These are phyloP conservation scores for Monosporascus sp. DNA, from an alignment of 2,329 filamentous ascomycete species.

Conservation along the genomic window DNA sequence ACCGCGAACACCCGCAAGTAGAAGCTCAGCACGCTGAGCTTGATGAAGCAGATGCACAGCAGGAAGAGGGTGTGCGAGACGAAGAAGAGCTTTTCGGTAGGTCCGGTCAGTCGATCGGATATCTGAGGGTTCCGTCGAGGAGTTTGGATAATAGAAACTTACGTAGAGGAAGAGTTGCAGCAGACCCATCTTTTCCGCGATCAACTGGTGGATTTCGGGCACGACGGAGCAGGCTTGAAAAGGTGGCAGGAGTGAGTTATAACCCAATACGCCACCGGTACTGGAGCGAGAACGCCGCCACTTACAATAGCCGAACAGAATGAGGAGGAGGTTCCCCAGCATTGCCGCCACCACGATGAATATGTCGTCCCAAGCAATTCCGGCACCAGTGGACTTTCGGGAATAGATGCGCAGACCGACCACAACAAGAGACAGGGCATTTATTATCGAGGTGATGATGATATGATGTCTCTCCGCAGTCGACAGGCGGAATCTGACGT, in stretches of 20 bases:
- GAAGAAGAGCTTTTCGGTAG: constrained; percentile 21
- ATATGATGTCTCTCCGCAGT: too few species aligned
- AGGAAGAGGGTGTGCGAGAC: constrained; percentile 27
- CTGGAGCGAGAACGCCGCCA: background rate
- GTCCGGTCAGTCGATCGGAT: too few species aligned
- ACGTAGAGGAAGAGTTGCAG: too few species aligned
- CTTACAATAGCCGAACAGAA: background rate
- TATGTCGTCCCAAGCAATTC: constrained; percentile 15
- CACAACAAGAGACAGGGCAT: background rate
- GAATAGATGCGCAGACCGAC: constrained; percentile 12
- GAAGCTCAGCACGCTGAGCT: constrained; percentile 30
- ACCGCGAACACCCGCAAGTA: constrained; percentile 28
- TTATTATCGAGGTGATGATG: too few species aligned
- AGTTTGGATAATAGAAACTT: too few species aligned
- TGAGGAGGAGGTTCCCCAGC: constrained; percentile 2
- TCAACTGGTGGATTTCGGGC: too few species aligned
- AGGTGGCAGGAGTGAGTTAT: too few species aligned
- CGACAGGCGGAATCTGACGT: too few species aligned
- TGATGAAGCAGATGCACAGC: constrained; percentile 25
- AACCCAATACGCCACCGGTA: too few species aligned
- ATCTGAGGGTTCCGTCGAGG: too few species aligned
- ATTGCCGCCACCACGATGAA: constrained; percentile 8
- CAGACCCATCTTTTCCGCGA: too few species aligned
- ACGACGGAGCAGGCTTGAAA: too few species aligned
- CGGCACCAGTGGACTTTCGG: constrained; percentile 7